Base-by-base conservation (phyloP, 75 land plant species). In the Cunninghamia lanceolata region DNA sequence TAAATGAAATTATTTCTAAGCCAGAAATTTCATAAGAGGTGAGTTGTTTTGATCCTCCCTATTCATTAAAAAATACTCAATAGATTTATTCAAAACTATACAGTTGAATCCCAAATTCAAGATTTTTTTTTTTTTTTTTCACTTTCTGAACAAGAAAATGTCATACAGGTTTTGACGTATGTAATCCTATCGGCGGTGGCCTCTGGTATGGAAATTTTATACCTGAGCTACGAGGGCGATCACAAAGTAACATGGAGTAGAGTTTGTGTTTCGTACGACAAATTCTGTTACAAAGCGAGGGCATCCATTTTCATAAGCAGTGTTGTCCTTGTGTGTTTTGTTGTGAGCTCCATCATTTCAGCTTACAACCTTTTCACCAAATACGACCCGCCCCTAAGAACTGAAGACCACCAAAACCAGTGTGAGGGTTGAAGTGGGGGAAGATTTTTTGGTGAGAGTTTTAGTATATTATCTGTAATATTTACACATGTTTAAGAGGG, bases 171-270 rank as follows among this genome's bases (percentile, higher is more conserved):
- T 19, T n/a, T 93, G 28, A 90, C 95, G 15, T 92, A 92, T 86
- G 85, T 91, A 52, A 83, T 92, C 88, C 85, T 92, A 34, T 87
- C 94, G 85, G 90, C 95, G 68, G 88, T 40, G 35, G 87, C 92
- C 1, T 87, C 92, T 43, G 91, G 84, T 47, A 9, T 63, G 40
- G 94, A 92, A 89, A 82, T 90, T 71, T 36, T 94, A 42, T 87
- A 91, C 63, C 70, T 94, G 54, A 85, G 88, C 1, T 88, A 91
- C 83, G 83, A 87, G 43, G 95, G 95, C 0, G 90, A 94, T 42
- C 76, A 39, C 43, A 78, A 87, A 78, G 91, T 93, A 2, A 38
- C 93, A 71, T 94, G 95, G 94, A 93, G 95, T 84, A 89, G 88
- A 85, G 93, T 88, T n/a, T 93, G 95, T 47, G 82, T 47, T 30